Evolutionary conservation across 2,329 filamentous ascomycete genomes (phyloP).

Genomic region (Pseudonectria buxi): DNA sequence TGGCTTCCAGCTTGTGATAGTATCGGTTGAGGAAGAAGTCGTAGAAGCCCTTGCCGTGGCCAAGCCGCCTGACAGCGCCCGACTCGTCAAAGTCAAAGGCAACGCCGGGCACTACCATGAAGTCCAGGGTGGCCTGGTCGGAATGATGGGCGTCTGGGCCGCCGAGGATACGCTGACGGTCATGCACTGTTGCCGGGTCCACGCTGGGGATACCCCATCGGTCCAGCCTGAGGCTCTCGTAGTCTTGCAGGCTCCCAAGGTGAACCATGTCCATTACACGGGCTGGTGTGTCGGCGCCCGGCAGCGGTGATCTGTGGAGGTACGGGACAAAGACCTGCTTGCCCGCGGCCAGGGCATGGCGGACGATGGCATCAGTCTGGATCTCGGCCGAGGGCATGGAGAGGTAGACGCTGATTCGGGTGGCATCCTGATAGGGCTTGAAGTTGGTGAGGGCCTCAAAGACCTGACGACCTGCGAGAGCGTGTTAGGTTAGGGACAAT

Average conservation of each 20-base stretch:
- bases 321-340: constrained; percentile 93
- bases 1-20: constrained; percentile 35
- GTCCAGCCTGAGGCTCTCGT: constrained; percentile 68
- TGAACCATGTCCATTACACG: constrained; percentile 93
- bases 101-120: constrained; percentile 88
- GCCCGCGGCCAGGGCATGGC: constrained; percentile 66
- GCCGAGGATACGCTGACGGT: constrained; percentile 68
- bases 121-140: constrained; percentile 55
- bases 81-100: constrained; percentile 67
- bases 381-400: constrained; percentile 89
- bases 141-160: constrained; percentile 42
- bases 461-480: constrained; percentile 52
- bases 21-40: constrained; percentile 85
- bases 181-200: constrained; percentile 53
- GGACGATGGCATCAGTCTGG: constrained; percentile 75
- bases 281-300: constrained; percentile 46
- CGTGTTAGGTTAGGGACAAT: constrained; percentile 12
- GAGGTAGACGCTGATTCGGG: constrained; percentile 76
- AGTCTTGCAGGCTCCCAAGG: constrained; percentile 66
- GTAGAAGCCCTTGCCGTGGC: constrained; percentile 96
- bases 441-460: constrained; percentile 60
- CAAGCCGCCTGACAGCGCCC: constrained; percentile 63
- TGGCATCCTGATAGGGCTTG: constrained; percentile 68
- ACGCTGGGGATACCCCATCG: constrained; percentile 95
- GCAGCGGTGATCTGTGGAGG: constrained; percentile 56